These are phyloP conservation scores for Aspergillus hiratsukae DNA, from an alignment of 2,329 filamentous ascomycete genomes.

Conservation along the genomic window DNA sequence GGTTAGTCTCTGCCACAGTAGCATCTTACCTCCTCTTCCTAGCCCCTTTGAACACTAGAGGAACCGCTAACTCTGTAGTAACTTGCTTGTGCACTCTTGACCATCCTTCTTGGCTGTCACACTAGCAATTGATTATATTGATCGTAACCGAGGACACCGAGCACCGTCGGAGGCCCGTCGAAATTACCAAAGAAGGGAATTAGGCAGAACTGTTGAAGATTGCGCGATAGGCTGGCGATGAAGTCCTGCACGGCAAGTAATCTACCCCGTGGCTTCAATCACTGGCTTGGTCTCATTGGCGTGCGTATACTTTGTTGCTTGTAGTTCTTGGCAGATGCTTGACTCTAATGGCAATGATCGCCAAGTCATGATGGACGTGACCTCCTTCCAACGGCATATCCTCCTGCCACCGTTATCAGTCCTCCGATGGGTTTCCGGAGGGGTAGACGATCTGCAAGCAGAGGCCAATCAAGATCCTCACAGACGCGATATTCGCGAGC, in stretches of 20 bases:
- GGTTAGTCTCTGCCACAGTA: slow-evolving; percentile 1
- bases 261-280: background rate
- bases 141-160: background rate
- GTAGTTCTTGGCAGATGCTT: background rate
- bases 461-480: background rate
- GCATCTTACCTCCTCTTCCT: background rate
- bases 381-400: background rate
- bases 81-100: background rate
- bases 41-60: background rate
- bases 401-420: background rate
- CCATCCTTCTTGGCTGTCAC: background rate
- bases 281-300: background rate
- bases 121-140: background rate
- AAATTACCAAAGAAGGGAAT: background rate
- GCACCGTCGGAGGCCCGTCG: background rate
- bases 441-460: background rate
- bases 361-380: background rate
- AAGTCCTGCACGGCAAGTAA: background rate
- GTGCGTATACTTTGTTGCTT: background rate
- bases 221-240: background rate
- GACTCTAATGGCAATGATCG: background rate
- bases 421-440: background rate
- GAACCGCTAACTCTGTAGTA: background rate
- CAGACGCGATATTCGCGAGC: background rate
- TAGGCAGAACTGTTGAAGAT: background rate